These are phyloP conservation scores for Alternaria panax DNA, from an alignment of 2,329 filamentous ascomycete species.

Conservation along the genomic window DNA sequence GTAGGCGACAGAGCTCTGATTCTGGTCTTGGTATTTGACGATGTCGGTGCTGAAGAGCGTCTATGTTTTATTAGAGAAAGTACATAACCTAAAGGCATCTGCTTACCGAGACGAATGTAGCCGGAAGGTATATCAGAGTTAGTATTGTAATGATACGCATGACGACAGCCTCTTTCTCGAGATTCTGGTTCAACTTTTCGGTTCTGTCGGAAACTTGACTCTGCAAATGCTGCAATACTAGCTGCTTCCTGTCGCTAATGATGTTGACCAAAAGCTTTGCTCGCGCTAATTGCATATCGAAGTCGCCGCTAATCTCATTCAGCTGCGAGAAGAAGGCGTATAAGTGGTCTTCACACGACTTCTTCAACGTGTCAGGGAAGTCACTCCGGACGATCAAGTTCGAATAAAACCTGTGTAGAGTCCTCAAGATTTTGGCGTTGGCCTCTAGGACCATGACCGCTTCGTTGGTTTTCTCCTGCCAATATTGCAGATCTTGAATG, in stretches of 20 bases:
- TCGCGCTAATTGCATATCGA: slow-evolving; percentile 48
- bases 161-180: slow-evolving; percentile 34
- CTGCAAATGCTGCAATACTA: slow-evolving; percentile 38
- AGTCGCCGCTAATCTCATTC: slow-evolving; percentile 47
- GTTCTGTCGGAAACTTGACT: slow-evolving; percentile 31
- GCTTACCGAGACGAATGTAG: slow-evolving; percentile 40
- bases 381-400: slow-evolving; percentile 19
- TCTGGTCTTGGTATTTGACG: slow-evolving; percentile 46
- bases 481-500: slow-evolving; percentile 48
- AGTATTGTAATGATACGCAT: slow-evolving; percentile 40
- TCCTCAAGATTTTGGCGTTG: slow-evolving; percentile 49
- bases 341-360: slow-evolving; percentile 16
- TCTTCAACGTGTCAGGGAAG: slow-evolving; percentile 24
- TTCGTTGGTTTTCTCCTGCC: slow-evolving; percentile 49
- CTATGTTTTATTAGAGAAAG: slow-evolving; percentile 14
- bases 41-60: slow-evolving; percentile 54
- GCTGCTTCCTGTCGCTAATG: slow-evolving; percentile 47
- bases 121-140: slow-evolving; percentile 36
- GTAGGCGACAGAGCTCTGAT: background rate
- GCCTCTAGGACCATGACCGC: slow-evolving; percentile 49
- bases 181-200: slow-evolving; percentile 28
- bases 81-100: background rate
- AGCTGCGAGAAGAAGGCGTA: slow-evolving; percentile 30
- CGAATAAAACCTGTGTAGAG: slow-evolving; percentile 28
- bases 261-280: slow-evolving; percentile 46